These are phyloP conservation scores for Erythrophleum ivorense DNA, from an alignment of 331 rosid genomes.

Conservation along the genomic window DNA sequence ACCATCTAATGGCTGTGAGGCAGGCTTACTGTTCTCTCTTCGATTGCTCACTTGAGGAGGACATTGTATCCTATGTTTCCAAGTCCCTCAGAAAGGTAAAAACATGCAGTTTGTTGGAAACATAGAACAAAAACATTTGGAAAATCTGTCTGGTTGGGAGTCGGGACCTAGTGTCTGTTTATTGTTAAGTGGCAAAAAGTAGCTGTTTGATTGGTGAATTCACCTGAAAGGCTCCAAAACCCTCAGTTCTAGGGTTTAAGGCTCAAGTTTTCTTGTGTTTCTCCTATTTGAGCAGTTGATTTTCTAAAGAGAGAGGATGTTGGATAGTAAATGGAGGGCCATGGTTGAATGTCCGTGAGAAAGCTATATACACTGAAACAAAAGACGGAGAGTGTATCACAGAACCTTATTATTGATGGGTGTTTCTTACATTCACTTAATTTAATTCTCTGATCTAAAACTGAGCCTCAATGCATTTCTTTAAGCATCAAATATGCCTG, in stretches of 20 bases:
- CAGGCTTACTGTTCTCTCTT: conserved; percentile 72
- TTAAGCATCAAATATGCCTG: not conserved
- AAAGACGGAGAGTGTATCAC: not conserved
- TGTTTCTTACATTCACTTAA: not conserved
- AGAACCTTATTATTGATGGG: not conserved
- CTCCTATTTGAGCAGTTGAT: not conserved
- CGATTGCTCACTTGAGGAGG: conserved; percentile 88
- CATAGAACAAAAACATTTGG: conserved; percentile 5
- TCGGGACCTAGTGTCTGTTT: not conserved
- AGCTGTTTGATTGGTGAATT: not conserved
- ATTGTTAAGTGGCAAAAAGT: not conserved
- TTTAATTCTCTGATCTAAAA: conserved; percentile 20
- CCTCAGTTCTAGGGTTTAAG: not conserved
- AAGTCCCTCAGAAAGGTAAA: conserved; percentile 73
- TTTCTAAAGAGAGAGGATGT: not conserved
- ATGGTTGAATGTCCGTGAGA: not conserved
- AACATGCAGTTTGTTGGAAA: conserved; percentile 1
- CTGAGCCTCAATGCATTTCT: not conserved
- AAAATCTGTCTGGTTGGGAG: not conserved
- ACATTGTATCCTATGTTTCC: conserved; percentile 61
- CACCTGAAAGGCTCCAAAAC: not conserved
- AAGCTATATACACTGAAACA: not conserved
- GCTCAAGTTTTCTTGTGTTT: not conserved
- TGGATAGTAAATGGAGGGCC: not conserved
- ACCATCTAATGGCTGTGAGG: conserved; percentile 85